Percentiles rank a stretch among this genome's conserved stretches.
Conservation (phyloP, 257 asterid genomes). For the Plantago major region DNA sequence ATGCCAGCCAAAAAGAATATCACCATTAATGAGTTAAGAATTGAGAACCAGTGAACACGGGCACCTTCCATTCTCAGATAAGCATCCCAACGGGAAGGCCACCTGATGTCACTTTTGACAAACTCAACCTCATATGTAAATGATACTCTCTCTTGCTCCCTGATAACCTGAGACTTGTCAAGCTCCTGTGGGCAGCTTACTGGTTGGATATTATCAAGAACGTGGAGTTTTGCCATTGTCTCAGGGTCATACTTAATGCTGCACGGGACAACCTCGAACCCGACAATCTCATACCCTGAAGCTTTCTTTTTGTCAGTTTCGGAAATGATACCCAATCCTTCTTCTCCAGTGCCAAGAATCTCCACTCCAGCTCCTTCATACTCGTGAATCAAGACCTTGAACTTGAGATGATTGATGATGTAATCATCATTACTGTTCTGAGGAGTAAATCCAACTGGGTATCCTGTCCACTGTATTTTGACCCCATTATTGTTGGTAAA, state of each 20-base stretch:
- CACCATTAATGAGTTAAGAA: constrained; percentile 79
- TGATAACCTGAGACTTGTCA: constrained; percentile 60
- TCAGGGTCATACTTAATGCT: constrained; percentile 69
- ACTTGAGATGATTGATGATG: constrained; percentile 71
- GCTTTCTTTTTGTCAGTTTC: constrained; percentile 67
- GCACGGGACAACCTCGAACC: constrained; percentile 76
- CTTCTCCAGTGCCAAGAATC: constrained; percentile 73
- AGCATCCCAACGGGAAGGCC: constrained; percentile 97
- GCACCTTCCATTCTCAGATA: constrained; percentile 84
- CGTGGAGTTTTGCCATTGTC: constrained; percentile 58
- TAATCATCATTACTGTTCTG: constrained; percentile 60
- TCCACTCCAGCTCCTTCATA: constrained; percentile 73
- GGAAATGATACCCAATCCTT: constrained; percentile 61
- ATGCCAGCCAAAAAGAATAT: constrained; percentile 82
- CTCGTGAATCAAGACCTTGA: constrained; percentile 69
- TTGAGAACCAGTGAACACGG: constrained; percentile 86
- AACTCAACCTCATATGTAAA: constrained; percentile 82
- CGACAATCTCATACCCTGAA: constrained; percentile 73
- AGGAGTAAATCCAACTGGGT: constrained; percentile 72
- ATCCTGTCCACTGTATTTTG: constrained; percentile 74
- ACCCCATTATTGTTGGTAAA: constrained; percentile 62
- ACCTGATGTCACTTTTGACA: constrained; percentile 57
- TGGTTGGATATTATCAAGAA: constrained; percentile 40
- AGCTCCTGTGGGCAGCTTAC: constrained; percentile 57
- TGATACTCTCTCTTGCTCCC: constrained; percentile 61